A percentile compares a stretch with the other conserved stretches of the same genome.
phyloP scores from a whole-genome alignment of 2,329 filamentous ascomycete genomes.

The Fusarium anguioides region DNA sequence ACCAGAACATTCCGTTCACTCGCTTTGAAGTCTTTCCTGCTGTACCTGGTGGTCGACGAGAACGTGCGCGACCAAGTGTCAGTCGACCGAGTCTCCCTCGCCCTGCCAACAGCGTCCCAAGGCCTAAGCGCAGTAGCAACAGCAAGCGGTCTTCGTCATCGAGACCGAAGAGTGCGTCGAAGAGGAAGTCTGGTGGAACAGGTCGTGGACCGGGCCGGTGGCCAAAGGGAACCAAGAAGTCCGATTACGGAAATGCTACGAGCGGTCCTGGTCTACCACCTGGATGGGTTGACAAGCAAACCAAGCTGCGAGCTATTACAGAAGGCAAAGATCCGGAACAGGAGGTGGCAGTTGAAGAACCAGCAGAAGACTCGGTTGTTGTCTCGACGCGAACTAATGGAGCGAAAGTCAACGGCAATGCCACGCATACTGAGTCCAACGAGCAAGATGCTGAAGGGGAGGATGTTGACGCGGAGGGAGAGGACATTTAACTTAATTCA shows the following conservation, averaged over 20 bases:
- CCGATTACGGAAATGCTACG: constrained; percentile 73
- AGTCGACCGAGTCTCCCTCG: constrained; percentile 54
- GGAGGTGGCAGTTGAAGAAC: constrained; percentile 29
- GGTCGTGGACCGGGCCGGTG: constrained; percentile 73
- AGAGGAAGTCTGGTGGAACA: constrained; percentile 70
- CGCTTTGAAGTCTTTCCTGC: constrained; percentile 85
- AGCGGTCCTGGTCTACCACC: constrained; percentile 73
- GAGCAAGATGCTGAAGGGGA: constrained; percentile 31
- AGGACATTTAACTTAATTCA: constrained; percentile 46
- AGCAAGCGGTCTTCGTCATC: constrained; percentile 49
- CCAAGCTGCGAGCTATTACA: constrained; percentile 23
- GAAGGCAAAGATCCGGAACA: constrained; percentile 32
- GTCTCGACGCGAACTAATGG: constrained; percentile 43
- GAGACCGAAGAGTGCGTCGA: constrained; percentile 48
- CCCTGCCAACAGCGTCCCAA: constrained; percentile 50
- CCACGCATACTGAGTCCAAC: constrained; percentile 19
- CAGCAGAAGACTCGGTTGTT: constrained; percentile 51
- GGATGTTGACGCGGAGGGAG: constrained; percentile 52
- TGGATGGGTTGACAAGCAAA: constrained; percentile 58
- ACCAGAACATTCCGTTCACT: constrained; percentile 71
- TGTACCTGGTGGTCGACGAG: constrained; percentile 61
- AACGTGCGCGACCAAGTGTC: constrained; percentile 57
- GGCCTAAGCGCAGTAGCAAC: constrained; percentile 54
- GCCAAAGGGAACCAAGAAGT: constrained; percentile 76
- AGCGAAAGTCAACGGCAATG: constrained; percentile 30